Evolutionary conservation across 768 basidiomycete species (phyloP).

Genomic region (Lentinula edodes): DNA sequence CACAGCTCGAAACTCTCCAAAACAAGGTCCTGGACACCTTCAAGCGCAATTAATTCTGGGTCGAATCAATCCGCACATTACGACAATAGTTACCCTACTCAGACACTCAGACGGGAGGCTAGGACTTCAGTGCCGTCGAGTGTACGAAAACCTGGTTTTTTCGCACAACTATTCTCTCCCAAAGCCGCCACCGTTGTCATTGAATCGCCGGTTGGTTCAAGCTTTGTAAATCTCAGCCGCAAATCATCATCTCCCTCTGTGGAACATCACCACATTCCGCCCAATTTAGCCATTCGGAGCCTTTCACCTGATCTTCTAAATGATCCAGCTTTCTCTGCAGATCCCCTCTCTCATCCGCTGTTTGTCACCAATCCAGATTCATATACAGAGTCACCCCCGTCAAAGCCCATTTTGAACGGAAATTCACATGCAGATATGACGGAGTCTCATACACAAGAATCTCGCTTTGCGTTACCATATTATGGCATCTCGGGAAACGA

Average conservation of each 20-base stretch:
- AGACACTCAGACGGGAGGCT: neutral
- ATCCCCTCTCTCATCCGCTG: slow-evolving; percentile 44
- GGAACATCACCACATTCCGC: neutral
- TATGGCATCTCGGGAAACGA: neutral
- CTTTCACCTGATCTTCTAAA: slow-evolving; percentile 27
- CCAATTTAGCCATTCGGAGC: slow-evolving; percentile 5
- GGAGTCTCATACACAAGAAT: neutral
- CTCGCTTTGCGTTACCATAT: neutral
- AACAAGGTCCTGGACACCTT: neutral
- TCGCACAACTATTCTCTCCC: slow-evolving; percentile 1
- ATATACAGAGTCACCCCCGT: neutral
- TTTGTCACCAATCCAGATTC: slow-evolving; percentile 4
- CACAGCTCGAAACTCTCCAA: neutral
- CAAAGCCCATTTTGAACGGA: neutral
- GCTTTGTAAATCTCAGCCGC: neutral
- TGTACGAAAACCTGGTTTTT: slow-evolving; percentile 1
- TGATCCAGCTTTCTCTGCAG: slow-evolving; percentile 56
- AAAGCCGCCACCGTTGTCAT: neutral
- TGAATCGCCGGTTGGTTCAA: neutral
- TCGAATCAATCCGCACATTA: neutral
- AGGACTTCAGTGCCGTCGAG: neutral
- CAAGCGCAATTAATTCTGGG: neutral
- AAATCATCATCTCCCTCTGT: neutral
- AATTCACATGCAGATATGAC: neutral
- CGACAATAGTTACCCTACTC: neutral